Conservation (phyloP, 2,329 filamentous ascomycete species). For the Fusarium nanum region DNA sequence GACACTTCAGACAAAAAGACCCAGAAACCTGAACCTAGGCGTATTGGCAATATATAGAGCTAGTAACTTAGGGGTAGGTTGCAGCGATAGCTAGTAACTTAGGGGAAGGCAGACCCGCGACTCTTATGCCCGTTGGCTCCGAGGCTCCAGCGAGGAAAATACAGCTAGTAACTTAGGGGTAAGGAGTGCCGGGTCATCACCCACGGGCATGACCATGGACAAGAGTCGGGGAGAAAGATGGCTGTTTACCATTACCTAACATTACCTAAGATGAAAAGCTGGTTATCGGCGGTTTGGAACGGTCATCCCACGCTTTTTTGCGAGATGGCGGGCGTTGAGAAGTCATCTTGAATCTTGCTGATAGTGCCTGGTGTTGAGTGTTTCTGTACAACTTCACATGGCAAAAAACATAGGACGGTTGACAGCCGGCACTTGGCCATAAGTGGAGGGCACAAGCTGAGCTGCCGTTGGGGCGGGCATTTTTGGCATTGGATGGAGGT, state of each 20-base stretch:
- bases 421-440: slow-evolving; percentile 34
- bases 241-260: slow-evolving; percentile 42
- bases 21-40: slow-evolving; percentile 22
- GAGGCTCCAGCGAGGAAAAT: slow-evolving; percentile 36
- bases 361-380: neutral
- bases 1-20: slow-evolving; percentile 5
- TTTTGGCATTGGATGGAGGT: slow-evolving; percentile 15
- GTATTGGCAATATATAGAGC: slow-evolving; percentile 17
- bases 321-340: slow-evolving; percentile 30
- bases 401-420: slow-evolving; percentile 47
- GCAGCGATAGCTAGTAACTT: slow-evolving; percentile 43
- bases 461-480: slow-evolving; percentile 34
- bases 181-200: slow-evolving; percentile 38
- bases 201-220: slow-evolving; percentile 28
- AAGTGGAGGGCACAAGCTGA: slow-evolving; percentile 22
- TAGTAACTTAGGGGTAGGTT: slow-evolving; percentile 43
- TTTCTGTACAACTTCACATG: slow-evolving; percentile 27
- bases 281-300: slow-evolving; percentile 41
- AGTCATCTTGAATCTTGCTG: neutral
- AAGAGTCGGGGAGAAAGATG: neutral
- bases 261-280: slow-evolving; percentile 45
- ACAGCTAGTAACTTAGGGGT: slow-evolving; percentile 46
- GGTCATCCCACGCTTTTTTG: slow-evolving; percentile 43
- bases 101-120: slow-evolving; percentile 44
- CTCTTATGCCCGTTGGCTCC: slow-evolving; percentile 41